A percentile compares a stretch with the other conserved stretches of the same genome.
These are phyloP conservation scores for Cryptococcus sp. DNA, from an alignment of 1,284 basidiomycete species.

Conservation along the genomic window DNA sequence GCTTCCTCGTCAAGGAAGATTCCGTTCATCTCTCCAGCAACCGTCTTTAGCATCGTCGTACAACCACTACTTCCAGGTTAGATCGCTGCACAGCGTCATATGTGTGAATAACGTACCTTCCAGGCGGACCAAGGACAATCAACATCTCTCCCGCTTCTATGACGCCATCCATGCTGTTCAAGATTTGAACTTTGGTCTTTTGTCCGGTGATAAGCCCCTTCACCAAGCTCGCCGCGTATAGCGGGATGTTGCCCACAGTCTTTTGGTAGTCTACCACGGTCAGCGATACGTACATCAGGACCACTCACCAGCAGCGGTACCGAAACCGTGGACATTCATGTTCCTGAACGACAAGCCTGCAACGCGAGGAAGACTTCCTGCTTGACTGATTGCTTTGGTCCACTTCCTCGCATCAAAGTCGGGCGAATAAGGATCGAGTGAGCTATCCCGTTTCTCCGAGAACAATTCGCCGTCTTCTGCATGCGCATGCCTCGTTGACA, in stretches of 20 bases:
- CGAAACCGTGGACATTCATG: constrained; percentile 54
- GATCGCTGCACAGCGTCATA: neutral
- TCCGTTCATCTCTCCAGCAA: constrained; percentile 60
- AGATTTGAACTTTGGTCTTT: constrained; percentile 54
- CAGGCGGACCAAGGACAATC: constrained; percentile 63
- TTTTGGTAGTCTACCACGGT: constrained; percentile 52
- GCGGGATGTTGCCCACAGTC: constrained; percentile 54
- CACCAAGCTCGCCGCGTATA: constrained; percentile 41
- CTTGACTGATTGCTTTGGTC: constrained; percentile 36
- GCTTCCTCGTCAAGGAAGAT: constrained; percentile 54
- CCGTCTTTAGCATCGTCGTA: constrained; percentile 59
- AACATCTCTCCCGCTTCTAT: constrained; percentile 58
- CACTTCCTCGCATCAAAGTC: constrained; percentile 51
- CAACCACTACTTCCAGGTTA: constrained; percentile 59
- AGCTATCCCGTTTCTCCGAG: constrained; percentile 31
- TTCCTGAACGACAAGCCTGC: constrained; percentile 55
- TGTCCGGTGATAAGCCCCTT: constrained; percentile 40
- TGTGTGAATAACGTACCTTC: constrained; percentile 51
- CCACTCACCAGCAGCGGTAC: constrained; percentile 41
- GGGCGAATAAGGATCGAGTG: constrained; percentile 49
- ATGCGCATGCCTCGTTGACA: constrained; percentile 20
- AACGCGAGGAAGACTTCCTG: constrained; percentile 36
- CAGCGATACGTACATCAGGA: neutral
- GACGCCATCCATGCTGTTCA: constrained; percentile 54
- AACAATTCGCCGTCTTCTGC: constrained; percentile 16